Conservation (phyloP, 2,329 filamentous ascomycete genomes). For the Aspergillus fumigatiaffinis region DNA sequence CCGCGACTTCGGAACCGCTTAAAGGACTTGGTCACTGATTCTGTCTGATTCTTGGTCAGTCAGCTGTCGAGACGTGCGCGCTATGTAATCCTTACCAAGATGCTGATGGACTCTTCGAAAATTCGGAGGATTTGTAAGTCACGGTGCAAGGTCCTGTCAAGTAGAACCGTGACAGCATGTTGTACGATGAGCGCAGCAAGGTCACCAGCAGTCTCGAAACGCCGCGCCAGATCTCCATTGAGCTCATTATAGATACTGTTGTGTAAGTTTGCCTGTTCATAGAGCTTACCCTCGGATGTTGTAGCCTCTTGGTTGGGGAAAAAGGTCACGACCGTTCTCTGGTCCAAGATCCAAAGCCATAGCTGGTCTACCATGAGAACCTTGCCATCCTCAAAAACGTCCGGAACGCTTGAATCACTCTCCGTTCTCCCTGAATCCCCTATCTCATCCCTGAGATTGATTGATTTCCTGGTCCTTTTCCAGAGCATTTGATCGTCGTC, state of each 20-base stretch:
- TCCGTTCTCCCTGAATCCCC: slow-evolving; percentile 39
- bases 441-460: slow-evolving; percentile 35
- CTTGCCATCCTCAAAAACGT: slow-evolving; percentile 29
- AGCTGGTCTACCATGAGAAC: slow-evolving; percentile 67
- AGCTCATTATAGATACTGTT: slow-evolving; percentile 64
- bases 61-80: background rate
- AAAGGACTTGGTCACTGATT: slow-evolving; percentile 59
- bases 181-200: slow-evolving; percentile 60
- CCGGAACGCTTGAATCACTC: slow-evolving; percentile 11
- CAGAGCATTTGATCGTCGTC: slow-evolving; percentile 67
- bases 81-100: slow-evolving; percentile 45
- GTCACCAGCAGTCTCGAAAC: slow-evolving; percentile 60
- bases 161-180: slow-evolving; percentile 59
- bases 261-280: slow-evolving; percentile 54
- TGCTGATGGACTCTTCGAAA: slow-evolving; percentile 63
- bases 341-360: slow-evolving; percentile 50
- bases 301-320: slow-evolving; percentile 34
- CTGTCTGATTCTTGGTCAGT: slow-evolving; percentile 43
- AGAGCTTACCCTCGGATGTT: slow-evolving; percentile 30
- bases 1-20: slow-evolving; percentile 59
- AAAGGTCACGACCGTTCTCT: slow-evolving; percentile 31
- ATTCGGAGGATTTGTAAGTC: slow-evolving; percentile 62
- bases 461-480: slow-evolving; percentile 56
- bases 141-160: slow-evolving; percentile 57
- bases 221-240: slow-evolving; percentile 60